Base-by-base conservation (phyloP, 2,329 filamentous ascomycete genomes). In the Didymella pinodella region DNA sequence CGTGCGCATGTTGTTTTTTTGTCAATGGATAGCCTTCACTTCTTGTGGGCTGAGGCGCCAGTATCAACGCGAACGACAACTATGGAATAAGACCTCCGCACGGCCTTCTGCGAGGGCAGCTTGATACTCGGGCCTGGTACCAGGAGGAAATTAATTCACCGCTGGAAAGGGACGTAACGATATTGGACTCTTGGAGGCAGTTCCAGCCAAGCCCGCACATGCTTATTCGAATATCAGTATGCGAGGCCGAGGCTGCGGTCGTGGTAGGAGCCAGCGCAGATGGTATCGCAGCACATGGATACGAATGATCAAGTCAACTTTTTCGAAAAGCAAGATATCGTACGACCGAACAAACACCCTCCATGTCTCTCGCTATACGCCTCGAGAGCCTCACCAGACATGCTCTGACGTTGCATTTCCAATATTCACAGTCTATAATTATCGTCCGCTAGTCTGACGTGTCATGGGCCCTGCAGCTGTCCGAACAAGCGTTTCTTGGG, bases 341-440 rank as follows among this genome's bases (percentile, higher is more conserved):
- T 38, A 26, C 14, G 29, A 47, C 25, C 10, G 18, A 7, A 22
- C n/a, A 5, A 2, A 16, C 14, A 14, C 26, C 40, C 38, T 45
- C 11, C 20, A 47, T 14, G 26, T 22, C 53, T 38, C 49, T 58
- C 40, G 36, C 31, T 49, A 49, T 45, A 58, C 49, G 45, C 49
- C 20, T 48, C 11, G 14, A 26, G 12, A 46, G 11, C 11, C 36
- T 20, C 48, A 45, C 45, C 6, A 48, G 40, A 7, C 31, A 46
- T 16, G 8, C n/a, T 53, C 38, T 53, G 55, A 58, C 49, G 49
- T 58, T 53, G 55, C 49, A 53, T 29, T 20, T 43, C n/a, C 32
- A 31, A 45, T 46, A 28, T 44, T 8, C 26, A 10, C 20, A 14
- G 7, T 58, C 56, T 54, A 58, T 32, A 45, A 46, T 40, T 58